Percentiles rank a stretch among this genome's conserved stretches.
phyloP scores from a whole-genome alignment of 257 asterid species.

The Plantago elongata region DNA sequence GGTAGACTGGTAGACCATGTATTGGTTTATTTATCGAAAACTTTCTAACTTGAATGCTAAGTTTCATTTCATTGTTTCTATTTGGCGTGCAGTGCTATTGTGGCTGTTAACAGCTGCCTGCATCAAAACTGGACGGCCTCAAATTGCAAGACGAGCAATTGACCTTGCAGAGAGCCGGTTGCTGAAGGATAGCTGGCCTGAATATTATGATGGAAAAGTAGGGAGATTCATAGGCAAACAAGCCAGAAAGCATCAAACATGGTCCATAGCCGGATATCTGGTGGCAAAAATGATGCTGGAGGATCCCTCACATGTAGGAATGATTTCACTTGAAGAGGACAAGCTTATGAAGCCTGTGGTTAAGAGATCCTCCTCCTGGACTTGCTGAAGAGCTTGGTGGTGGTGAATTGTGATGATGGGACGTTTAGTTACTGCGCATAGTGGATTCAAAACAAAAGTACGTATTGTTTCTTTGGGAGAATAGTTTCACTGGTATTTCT shows the following conservation, averaged over 20 bases:
- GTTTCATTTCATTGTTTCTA: slow-evolving; percentile 9
- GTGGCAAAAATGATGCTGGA: slow-evolving; percentile 79
- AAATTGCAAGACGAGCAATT: slow-evolving; percentile 74
- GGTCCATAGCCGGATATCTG: slow-evolving; percentile 83
- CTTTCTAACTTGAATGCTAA: neutral
- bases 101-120: slow-evolving; percentile 85
- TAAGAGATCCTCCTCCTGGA: slow-evolving; percentile 79
- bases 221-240: slow-evolving; percentile 76
- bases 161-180: slow-evolving; percentile 82
- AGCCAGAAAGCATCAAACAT: slow-evolving; percentile 70
- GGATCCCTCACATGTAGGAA: slow-evolving; percentile 85
- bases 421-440: no score
- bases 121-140: slow-evolving; percentile 80
- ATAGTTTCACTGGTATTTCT: no score
- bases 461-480: no score
- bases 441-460: no score
- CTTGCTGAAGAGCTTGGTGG: slow-evolving; percentile 35
- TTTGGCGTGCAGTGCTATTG: slow-evolving; percentile 48
- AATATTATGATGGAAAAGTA: slow-evolving; percentile 65
- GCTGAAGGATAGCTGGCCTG: slow-evolving; percentile 80
- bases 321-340: slow-evolving; percentile 83
- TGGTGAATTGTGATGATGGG: no score
- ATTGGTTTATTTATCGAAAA: neutral
- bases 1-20: neutral
- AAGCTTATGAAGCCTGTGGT: slow-evolving; percentile 71